Conservation (phyloP, 495 filamentous ascomycete genomes). For the Halenospora varia region DNA sequence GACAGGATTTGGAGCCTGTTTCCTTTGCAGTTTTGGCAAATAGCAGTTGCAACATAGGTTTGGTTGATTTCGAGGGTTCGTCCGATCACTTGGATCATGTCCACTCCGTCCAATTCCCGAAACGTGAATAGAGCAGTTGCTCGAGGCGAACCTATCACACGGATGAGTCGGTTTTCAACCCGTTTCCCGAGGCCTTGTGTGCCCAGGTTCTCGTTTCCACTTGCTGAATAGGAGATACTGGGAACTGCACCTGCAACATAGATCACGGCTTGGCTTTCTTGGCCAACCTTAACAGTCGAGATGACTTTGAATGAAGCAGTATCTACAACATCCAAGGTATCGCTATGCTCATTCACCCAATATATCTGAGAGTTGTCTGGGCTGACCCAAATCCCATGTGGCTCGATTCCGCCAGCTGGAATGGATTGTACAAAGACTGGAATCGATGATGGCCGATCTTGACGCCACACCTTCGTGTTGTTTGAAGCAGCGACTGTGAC, state of each 20-base stretch:
- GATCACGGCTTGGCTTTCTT: constrained; percentile 23
- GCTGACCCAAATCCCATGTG: constrained; percentile 24
- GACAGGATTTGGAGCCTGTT: constrained; percentile 15
- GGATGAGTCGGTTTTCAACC: constrained; percentile 15
- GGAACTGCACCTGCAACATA: constrained; percentile 23
- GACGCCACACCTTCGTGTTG: constrained; percentile 16
- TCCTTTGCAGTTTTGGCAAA: background rate
- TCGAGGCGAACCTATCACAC: background rate
- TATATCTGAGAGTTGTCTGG: constrained; percentile 25
- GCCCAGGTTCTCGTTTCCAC: constrained; percentile 21
- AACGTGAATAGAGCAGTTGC: constrained; percentile 19
- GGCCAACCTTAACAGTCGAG: constrained; percentile 21
- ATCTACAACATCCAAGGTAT: constrained; percentile 24
- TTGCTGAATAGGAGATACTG: constrained; percentile 9
- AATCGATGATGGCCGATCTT: constrained; percentile 1
- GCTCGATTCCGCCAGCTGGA: constrained; percentile 18
- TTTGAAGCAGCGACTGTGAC: constrained; percentile 22
- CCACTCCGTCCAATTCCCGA: constrained; percentile 12
- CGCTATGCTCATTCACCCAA: constrained; percentile 25
- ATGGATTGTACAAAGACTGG: constrained; percentile 14
- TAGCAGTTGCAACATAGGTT: constrained; percentile 17
- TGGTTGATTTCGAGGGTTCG: constrained; percentile 17
- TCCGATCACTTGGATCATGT: constrained; percentile 24
- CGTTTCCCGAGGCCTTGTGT: constrained; percentile 15
- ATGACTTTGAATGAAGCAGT: constrained; percentile 5